Conservation (phyloP, 2,329 filamentous ascomycete genomes). For the Fusarium scirpi region DNA sequence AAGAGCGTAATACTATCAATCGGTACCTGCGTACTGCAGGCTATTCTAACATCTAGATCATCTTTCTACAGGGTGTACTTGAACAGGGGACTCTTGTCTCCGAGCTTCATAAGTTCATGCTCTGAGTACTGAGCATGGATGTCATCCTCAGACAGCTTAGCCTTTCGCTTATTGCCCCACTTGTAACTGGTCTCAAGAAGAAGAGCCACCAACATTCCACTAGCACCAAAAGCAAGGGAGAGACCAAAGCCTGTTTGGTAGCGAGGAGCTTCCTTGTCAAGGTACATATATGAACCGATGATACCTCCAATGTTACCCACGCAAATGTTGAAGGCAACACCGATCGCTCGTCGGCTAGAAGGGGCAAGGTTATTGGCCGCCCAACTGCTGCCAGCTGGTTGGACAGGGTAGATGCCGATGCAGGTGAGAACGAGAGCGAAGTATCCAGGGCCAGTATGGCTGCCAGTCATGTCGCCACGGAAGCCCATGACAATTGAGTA, state of each 20-base stretch:
- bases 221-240: slow-evolving; percentile 48
- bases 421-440: slow-evolving; percentile 70
- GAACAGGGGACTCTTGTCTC: slow-evolving; percentile 52
- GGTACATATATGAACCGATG: slow-evolving; percentile 55
- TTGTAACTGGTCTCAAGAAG: slow-evolving; percentile 50
- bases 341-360: slow-evolving; percentile 52
- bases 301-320: slow-evolving; percentile 53
- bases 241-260: slow-evolving; percentile 54
- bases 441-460: slow-evolving; percentile 46
- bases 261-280: slow-evolving; percentile 50
- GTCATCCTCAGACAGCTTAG: slow-evolving; percentile 43
- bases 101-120: slow-evolving; percentile 48
- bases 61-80: slow-evolving; percentile 45
- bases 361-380: slow-evolving; percentile 60
- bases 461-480: slow-evolving; percentile 61
- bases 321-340: slow-evolving; percentile 51
- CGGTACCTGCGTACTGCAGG: neutral
- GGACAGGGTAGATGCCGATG: slow-evolving; percentile 76
- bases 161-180: slow-evolving; percentile 45
- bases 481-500: neutral
- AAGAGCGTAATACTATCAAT: no score
- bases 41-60: neutral
- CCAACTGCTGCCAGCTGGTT: slow-evolving; percentile 62
- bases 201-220: slow-evolving; percentile 47
- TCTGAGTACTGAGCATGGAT: slow-evolving; percentile 44